Percentiles rank a stretch among this genome's conserved stretches.
These are phyloP conservation scores for Trichodelitschia bisporula DNA, from an alignment of 495 filamentous ascomycete genomes.

Conservation along the genomic window DNA sequence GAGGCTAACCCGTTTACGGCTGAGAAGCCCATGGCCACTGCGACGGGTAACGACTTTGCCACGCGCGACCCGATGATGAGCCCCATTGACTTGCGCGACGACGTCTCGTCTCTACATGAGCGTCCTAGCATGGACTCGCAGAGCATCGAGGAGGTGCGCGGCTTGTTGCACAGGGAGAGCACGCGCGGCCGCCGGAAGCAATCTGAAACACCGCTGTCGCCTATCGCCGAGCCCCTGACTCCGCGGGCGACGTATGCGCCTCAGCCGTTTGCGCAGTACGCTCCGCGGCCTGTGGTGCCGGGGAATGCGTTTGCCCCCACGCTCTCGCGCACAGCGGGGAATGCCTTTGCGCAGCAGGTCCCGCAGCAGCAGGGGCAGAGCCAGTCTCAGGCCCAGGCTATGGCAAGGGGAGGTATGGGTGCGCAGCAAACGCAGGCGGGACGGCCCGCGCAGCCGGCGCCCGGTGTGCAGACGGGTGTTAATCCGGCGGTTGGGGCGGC, in stretches of 20 bases:
- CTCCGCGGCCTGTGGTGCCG: background rate
- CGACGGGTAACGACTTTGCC: slow-evolving; percentile 4
- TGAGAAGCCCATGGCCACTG: slow-evolving; percentile 11
- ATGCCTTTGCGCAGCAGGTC: background rate
- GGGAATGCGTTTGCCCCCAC: slow-evolving; percentile 1
- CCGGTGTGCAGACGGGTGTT: background rate
- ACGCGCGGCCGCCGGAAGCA: slow-evolving; percentile 4
- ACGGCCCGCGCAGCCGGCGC: background rate
- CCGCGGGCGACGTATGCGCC: background rate
- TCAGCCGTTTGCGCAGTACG: background rate
- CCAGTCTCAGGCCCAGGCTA: background rate
- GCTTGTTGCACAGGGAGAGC: slow-evolving; percentile 9
- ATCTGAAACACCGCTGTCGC: background rate
- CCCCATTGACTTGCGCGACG: slow-evolving; percentile 6
- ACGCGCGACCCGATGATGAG: slow-evolving; percentile 6
- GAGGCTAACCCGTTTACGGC: slow-evolving; percentile 12
- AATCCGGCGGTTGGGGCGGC: background rate
- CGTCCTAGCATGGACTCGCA: slow-evolving; percentile 8
- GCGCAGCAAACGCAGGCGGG: background rate
- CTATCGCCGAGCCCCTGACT: background rate
- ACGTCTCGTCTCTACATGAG: slow-evolving; percentile 7
- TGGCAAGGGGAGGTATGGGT: too few relatives aligned
- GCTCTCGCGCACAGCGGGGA: too few relatives aligned
- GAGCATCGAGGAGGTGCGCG: slow-evolving; percentile 11
- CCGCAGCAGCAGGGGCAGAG: background rate